Percentiles rank a stretch among this genome's conserved stretches.
Evolutionary conservation across 495 filamentous ascomycete species (phyloP).

Genomic region (Xylaria castorea): DNA sequence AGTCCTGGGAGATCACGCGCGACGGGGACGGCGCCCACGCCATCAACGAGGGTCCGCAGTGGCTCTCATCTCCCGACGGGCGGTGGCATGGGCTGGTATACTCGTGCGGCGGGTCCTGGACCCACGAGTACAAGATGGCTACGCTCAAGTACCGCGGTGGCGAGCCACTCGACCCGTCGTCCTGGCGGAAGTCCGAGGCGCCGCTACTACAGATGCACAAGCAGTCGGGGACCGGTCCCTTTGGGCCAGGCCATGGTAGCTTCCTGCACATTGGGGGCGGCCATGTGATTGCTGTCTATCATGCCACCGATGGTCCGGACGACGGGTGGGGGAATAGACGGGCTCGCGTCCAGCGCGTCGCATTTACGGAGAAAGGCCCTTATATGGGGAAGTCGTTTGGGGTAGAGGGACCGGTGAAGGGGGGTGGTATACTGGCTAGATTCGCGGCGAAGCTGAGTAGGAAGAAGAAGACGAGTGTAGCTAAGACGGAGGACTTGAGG

Average conservation of each 20-base stretch:
- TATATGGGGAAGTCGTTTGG: conserved; percentile 42
- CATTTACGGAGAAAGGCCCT: conserved; percentile 37
- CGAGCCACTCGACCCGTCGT: conserved; percentile 35
- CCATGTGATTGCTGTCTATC: conserved; percentile 40
- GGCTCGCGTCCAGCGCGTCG: conserved; percentile 38
- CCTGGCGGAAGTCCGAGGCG: conserved; percentile 39
- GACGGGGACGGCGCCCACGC: conserved; percentile 37
- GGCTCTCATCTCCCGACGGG: conserved; percentile 38
- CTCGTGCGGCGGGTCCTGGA: conserved; percentile 41
- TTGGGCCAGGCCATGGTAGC: conserved; percentile 41
- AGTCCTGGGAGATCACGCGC: conserved; percentile 41
- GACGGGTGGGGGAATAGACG: conserved; percentile 41
- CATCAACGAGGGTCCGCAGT: conserved; percentile 45
- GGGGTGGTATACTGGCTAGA: conserved; percentile 18
- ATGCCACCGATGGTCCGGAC: conserved; percentile 39
- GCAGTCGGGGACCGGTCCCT: conserved; percentile 25
- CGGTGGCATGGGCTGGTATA: conserved; percentile 38
- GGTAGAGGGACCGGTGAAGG: conserved; percentile 4
- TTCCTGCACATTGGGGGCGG: conserved; percentile 32
- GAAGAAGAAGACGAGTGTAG: conserved; percentile 17
- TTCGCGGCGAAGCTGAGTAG: conserved; percentile 26
- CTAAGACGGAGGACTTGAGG: conserved; percentile 30
- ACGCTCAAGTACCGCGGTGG: conserved; percentile 37
- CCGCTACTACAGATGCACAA: conserved; percentile 37
- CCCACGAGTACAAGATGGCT: conserved; percentile 45